Conservation (phyloP, 2,329 filamentous ascomycete species). For the Xylaria sp. region DNA sequence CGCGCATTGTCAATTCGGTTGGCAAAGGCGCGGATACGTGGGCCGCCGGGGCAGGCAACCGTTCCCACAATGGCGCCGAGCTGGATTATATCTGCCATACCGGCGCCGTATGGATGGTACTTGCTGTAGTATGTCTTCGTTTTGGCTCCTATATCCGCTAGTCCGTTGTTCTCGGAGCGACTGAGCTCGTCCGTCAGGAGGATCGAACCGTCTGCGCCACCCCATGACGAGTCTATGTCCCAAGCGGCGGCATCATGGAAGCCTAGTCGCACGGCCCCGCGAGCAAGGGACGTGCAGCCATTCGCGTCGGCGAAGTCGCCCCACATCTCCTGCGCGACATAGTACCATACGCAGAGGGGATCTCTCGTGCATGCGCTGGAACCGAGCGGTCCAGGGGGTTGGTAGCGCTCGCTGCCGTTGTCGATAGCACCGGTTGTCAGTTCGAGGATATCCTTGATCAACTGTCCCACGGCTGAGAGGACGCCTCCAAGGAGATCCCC, state of each 20-base stretch:
- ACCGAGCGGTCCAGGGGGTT: conserved; percentile 21
- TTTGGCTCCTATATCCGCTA: conserved; percentile 37
- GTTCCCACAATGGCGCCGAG: conserved; percentile 44
- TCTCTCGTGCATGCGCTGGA: conserved; percentile 27
- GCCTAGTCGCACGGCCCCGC: conserved; percentile 41
- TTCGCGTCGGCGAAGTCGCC: conserved; percentile 30
- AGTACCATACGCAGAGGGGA: conserved; percentile 38
- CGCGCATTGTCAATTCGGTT: conserved; percentile 42
- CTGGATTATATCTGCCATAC: conserved; percentile 51
- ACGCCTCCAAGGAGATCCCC: conserved; percentile 21
- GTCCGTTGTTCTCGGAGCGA: conserved; percentile 41
- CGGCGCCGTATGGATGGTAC: conserved; percentile 37
- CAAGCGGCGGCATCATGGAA: conserved; percentile 45
- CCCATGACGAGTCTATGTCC: conserved; percentile 34
- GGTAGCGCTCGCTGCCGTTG: conserved; percentile 16
- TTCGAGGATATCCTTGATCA: conserved; percentile 25
- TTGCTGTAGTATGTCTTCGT: conserved; percentile 36
- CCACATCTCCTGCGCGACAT: conserved; percentile 36
- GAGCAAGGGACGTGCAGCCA: conserved; percentile 37
- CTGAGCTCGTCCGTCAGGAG: conserved; percentile 39
- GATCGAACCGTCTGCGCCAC: conserved; percentile 44
- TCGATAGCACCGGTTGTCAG: conserved; percentile 17
- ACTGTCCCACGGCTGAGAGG: conserved; percentile 16
- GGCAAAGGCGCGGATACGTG: conserved; percentile 44
- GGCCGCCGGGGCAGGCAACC: conserved; percentile 47